Evolutionary conservation across 192 early-diverging fungal species (phyloP).

Genomic region (Gonapodya prolifera): DNA sequence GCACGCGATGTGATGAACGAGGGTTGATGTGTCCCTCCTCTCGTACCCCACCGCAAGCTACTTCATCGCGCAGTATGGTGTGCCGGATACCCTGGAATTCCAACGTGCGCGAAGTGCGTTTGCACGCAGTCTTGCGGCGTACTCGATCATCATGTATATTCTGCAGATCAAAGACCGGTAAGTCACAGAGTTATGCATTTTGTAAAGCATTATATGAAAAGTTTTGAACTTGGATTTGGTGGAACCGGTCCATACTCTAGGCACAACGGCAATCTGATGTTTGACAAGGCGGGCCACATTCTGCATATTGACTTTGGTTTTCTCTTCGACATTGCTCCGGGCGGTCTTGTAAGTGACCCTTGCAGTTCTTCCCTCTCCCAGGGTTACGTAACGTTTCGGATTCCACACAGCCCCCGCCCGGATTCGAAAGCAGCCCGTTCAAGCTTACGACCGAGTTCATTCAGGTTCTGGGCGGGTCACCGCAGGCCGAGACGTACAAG

Average conservation of each 20-base stretch:
- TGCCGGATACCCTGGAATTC: slow-evolving; percentile 76
- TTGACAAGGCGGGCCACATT: slow-evolving; percentile 90
- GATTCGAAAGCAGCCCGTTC: slow-evolving; percentile 92
- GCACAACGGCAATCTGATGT: slow-evolving; percentile 58
- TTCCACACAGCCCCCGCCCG: too few species aligned
- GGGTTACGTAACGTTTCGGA: too few species aligned
- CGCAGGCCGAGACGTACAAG: slow-evolving; percentile 64
- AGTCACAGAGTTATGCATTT: too few species aligned
- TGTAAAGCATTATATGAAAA: too few species aligned
- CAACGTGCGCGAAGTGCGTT: slow-evolving; percentile 87
- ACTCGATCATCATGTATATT: slow-evolving; percentile 86
- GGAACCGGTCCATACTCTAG: neutral
- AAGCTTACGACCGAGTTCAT: slow-evolving; percentile 97
- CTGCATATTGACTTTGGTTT: slow-evolving; percentile 99
- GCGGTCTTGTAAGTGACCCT: too few species aligned
- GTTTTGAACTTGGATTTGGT: too few species aligned
- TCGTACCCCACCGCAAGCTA: slow-evolving; percentile 32
- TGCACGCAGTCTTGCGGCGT: slow-evolving; percentile 88
- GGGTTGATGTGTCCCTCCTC: neutral
- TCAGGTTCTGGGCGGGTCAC: slow-evolving; percentile 86
- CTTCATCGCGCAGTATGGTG: slow-evolving; percentile 84
- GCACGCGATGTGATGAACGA: neutral
- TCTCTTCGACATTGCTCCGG: slow-evolving; percentile 96
- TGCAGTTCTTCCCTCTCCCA: too few species aligned
- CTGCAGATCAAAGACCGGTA: slow-evolving; percentile 98